Percentiles rank a stretch among this genome's conserved stretches.
Evolutionary conservation across 2,329 filamentous ascomycete species (phyloP).

Genomic region (Malbranchea zuffiana): DNA sequence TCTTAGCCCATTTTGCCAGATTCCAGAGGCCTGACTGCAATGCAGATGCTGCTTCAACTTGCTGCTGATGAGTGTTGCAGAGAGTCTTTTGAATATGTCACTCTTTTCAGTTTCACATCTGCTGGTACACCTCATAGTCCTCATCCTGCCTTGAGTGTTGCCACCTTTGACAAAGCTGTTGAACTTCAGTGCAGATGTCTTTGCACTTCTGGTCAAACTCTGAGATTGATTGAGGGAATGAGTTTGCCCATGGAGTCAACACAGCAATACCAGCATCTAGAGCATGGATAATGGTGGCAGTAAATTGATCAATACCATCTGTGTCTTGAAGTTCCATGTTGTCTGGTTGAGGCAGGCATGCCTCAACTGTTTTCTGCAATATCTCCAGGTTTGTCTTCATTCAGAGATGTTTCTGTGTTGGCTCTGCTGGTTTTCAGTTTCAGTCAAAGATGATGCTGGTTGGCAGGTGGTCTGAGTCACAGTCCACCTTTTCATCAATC

Average conservation of each 20-base stretch:
- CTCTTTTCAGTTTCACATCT: slow-evolving; percentile 20
- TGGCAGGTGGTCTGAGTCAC: slow-evolving; percentile 21
- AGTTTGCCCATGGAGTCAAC: slow-evolving; percentile 20
- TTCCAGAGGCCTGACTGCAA: slow-evolving; percentile 18
- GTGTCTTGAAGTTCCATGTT: slow-evolving; percentile 11
- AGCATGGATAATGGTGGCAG: slow-evolving; percentile 15
- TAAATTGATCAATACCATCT: slow-evolving; percentile 14
- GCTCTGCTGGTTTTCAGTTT: slow-evolving; percentile 13
- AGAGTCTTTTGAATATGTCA: slow-evolving; percentile 17
- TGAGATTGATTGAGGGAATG: slow-evolving; percentile 16
- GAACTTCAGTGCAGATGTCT: slow-evolving; percentile 3
- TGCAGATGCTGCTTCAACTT: slow-evolving; percentile 18
- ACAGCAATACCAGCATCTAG: slow-evolving; percentile 16
- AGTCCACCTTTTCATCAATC: slow-evolving; percentile 16
- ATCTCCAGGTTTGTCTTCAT: slow-evolving; percentile 12
- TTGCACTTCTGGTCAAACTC: slow-evolving; percentile 19
- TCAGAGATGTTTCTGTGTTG: slow-evolving; percentile 13
- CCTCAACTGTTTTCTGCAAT: slow-evolving; percentile 14
- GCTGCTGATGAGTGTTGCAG: slow-evolving; percentile 14
- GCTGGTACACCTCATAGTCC: slow-evolving; percentile 10
- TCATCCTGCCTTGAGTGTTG: slow-evolving; percentile 7
- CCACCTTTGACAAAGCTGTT: slow-evolving; percentile 5
- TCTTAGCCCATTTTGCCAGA: slow-evolving; percentile 20
- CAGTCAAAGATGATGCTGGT: slow-evolving; percentile 17
- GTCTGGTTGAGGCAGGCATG: slow-evolving; percentile 3